These are phyloP conservation scores for Hypomyces perniciosus DNA, from an alignment of 2,329 filamentous ascomycete genomes.

Conservation along the genomic window DNA sequence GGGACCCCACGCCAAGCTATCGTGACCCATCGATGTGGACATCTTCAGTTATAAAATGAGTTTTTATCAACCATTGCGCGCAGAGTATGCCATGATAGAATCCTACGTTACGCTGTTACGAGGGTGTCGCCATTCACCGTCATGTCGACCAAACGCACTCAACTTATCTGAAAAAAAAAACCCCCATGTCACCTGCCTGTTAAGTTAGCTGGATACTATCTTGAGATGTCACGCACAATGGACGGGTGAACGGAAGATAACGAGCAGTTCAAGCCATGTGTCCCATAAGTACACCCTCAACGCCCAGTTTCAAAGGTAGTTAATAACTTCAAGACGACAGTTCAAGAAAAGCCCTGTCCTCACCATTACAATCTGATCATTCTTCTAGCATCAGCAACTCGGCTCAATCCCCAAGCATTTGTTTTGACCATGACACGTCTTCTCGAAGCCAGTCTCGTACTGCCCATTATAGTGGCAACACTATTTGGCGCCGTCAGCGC, in stretches of 20 bases:
- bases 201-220: constrained; percentile 7
- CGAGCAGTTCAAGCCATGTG: neutral
- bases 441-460: constrained; percentile 14
- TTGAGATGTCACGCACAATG: neutral
- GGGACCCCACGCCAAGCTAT: neutral
- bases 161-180: neutral
- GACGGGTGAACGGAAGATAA: neutral
- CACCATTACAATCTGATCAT: neutral
- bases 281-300: neutral
- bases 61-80: neutral
- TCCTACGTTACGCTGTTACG: constrained; percentile 14
- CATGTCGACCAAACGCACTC: neutral
- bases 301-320: neutral
- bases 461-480: constrained; percentile 12
- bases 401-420: neutral
- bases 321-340: neutral
- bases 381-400: neutral
- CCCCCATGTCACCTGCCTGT: constrained; percentile 5
- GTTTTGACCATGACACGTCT: constrained; percentile 13
- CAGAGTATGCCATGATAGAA: neutral
- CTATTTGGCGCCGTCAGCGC: constrained; percentile 8
- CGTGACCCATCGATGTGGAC: neutral
- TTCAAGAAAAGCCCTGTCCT: neutral
- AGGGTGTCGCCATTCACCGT: neutral
- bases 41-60: neutral